These are phyloP conservation scores for Zea luxurians DNA, from an alignment of 176 grass and related monocot species.

Conservation along the genomic window DNA sequence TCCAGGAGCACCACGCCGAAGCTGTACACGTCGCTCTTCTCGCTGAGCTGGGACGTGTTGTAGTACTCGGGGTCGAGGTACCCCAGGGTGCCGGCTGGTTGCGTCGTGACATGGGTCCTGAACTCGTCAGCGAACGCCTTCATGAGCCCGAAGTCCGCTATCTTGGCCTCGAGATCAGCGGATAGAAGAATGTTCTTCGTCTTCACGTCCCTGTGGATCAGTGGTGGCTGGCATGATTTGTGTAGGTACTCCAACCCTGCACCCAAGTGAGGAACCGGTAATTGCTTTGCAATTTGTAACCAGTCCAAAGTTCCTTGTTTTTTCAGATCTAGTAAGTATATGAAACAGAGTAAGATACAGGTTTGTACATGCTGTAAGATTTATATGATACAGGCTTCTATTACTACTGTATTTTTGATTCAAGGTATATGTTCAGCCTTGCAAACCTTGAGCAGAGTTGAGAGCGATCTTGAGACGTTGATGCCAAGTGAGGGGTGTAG, in stretches of 20 bases:
- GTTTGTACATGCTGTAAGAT: neutral
- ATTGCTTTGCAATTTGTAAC: neutral
- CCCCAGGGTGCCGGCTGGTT: slow-evolving; percentile 40
- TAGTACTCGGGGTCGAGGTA: slow-evolving; percentile 68
- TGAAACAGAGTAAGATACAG: neutral
- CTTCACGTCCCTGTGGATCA: slow-evolving; percentile 66
- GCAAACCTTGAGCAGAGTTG: slow-evolving; percentile 50
- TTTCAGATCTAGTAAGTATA: neutral
- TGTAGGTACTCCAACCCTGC: slow-evolving; percentile 62
- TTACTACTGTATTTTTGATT: neutral
- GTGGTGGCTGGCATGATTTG: slow-evolving; percentile 44
- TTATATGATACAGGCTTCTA: neutral
- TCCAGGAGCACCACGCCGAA: slow-evolving; percentile 48
- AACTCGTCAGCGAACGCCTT: slow-evolving; percentile 30
- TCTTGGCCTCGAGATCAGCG: slow-evolving; percentile 41
- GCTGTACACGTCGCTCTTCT: slow-evolving; percentile 48
- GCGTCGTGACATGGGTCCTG: slow-evolving; percentile 47
- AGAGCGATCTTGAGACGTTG: slow-evolving; percentile 59
- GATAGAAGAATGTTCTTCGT: slow-evolving; percentile 51
- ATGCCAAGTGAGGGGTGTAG: slow-evolving; percentile 47
- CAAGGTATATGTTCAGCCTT: neutral
- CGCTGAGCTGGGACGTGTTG: slow-evolving; percentile 43
- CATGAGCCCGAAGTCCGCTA: slow-evolving; percentile 53
- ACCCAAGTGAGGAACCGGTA: neutral
- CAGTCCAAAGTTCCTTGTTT: neutral